Percentiles rank a stretch among this genome's conserved stretches.
Conservation (phyloP, 2,329 filamentous ascomycete species). For the Cadophora luteo-olivacea region DNA sequence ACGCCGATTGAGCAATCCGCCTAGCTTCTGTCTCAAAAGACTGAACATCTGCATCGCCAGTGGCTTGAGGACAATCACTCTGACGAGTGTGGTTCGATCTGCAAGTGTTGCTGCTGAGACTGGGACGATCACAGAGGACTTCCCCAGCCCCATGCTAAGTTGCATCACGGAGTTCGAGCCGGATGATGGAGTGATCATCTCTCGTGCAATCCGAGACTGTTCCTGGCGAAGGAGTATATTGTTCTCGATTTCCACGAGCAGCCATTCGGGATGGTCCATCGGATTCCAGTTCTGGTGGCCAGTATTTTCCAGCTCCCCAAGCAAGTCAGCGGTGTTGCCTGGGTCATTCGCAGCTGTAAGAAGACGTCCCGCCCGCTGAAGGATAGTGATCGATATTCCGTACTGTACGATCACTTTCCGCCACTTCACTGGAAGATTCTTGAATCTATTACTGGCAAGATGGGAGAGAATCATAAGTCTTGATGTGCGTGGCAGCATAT, state of each 20-base stretch:
- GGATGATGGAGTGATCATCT: slow-evolving; percentile 56
- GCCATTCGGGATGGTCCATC: slow-evolving; percentile 59
- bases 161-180: slow-evolving; percentile 63
- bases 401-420: slow-evolving; percentile 32
- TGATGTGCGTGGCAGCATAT: too few relatives aligned
- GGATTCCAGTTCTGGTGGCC: slow-evolving; percentile 65
- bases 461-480: not conserved
- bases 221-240: slow-evolving; percentile 65
- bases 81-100: slow-evolving; percentile 55
- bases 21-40: slow-evolving; percentile 59
- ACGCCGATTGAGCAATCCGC: slow-evolving; percentile 59
- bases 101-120: slow-evolving; percentile 63
- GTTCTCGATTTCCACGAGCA: slow-evolving; percentile 70
- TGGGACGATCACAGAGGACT: slow-evolving; percentile 72
- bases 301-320: slow-evolving; percentile 53
- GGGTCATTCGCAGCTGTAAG: slow-evolving; percentile 26
- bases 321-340: slow-evolving; percentile 44
- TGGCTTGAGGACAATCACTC: slow-evolving; percentile 67
- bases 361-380: slow-evolving; percentile 47
- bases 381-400: slow-evolving; percentile 28
- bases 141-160: slow-evolving; percentile 76
- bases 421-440: not conserved
- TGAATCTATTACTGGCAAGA: slow-evolving; percentile 17
- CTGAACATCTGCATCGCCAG: slow-evolving; percentile 66
- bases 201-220: slow-evolving; percentile 54